Conservation (phyloP, 192 early-diverging fungal genomes). For the Coemansia sp. region DNA sequence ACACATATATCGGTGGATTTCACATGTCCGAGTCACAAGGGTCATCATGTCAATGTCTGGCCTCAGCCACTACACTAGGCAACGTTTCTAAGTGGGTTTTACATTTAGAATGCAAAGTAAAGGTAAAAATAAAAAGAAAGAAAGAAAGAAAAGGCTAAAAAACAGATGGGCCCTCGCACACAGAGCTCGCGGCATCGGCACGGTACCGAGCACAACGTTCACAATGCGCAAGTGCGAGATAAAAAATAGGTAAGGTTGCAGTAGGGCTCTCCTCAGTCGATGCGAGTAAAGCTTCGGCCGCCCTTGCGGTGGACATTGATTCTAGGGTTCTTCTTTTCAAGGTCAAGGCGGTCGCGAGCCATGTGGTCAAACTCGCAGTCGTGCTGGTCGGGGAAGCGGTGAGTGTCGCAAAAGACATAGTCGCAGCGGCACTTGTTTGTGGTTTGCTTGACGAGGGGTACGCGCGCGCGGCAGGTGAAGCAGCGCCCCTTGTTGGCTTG, state of each 20-base stretch:
- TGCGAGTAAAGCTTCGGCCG: conserved; percentile 75
- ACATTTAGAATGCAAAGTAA: conserved; percentile 12
- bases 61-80: no score
- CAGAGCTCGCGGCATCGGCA: no score
- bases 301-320: conserved; percentile 74
- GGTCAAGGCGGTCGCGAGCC: conserved; percentile 66
- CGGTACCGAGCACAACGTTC: no score
- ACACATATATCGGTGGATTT: neutral
- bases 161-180: neutral
- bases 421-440: conserved; percentile 80
- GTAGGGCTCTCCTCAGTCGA: conserved; percentile 35
- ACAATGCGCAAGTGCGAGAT: conserved; percentile 1
- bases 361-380: conserved; percentile 82
- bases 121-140: neutral
- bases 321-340: conserved; percentile 77
- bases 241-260: conserved; percentile 5
- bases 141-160: neutral
- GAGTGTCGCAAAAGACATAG: conserved; percentile 75
- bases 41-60: no score
- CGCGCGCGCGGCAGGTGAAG: conserved; percentile 69
- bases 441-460: conserved; percentile 77
- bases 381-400: conserved; percentile 73
- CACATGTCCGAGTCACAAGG: no score
- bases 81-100: conserved; percentile 3
- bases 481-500: conserved; percentile 75